Evolutionary conservation across 306 rosid species (phyloP).

Genomic region (Cucurbita moschata): DNA sequence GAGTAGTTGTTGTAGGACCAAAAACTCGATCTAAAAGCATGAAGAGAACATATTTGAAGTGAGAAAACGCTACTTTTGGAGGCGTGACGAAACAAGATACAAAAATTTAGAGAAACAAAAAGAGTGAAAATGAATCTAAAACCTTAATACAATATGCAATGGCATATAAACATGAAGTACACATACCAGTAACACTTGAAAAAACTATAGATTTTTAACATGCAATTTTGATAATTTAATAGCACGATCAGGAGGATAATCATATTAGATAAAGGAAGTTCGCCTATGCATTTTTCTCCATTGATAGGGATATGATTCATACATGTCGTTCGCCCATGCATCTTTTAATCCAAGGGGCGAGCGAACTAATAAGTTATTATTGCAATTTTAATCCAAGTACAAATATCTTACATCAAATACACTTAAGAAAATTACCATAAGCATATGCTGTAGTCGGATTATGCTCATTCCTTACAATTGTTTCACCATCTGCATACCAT

Average conservation of each 20-base stretch:
- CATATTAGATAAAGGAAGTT: neutral
- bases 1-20: conserved; percentile 96
- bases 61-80: neutral
- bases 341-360: neutral
- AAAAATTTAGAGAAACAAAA: neutral
- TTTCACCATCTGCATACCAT: conserved; percentile 98
- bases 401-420: neutral
- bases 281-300: neutral
- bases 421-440: conserved; percentile 39
- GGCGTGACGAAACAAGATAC: neutral
- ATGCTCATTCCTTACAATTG: conserved; percentile 78
- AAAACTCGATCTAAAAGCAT: conserved; percentile 68
- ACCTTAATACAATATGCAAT: neutral
- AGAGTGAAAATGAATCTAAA: neutral
- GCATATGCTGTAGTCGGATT: conserved; percentile 91
- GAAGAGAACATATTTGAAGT: conserved; percentile 8
- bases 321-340: neutral
- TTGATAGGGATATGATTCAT: neutral
- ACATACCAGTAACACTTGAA: neutral
- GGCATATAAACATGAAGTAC: neutral
- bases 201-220: neutral
- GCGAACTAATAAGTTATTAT: neutral
- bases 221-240: neutral
- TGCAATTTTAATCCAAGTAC: neutral
- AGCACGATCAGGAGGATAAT: neutral